Conservation (phyloP, 495 filamentous ascomycete species). For the Poronia punctata region DNA sequence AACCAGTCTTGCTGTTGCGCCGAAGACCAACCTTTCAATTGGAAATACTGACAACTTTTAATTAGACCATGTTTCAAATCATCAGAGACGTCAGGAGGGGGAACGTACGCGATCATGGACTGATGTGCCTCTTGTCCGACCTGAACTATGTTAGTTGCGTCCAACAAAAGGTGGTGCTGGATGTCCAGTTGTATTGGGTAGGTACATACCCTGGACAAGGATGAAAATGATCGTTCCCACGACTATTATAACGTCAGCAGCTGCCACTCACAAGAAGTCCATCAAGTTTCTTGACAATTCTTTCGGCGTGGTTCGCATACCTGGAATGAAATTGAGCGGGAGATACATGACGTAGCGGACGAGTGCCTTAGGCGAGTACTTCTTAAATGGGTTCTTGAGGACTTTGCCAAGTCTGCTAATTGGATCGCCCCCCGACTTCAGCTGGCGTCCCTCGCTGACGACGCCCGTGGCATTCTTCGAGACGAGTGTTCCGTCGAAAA, state of each 20-base stretch:
- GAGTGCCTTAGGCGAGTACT: conserved; percentile 57
- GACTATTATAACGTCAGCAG: conserved; percentile 46
- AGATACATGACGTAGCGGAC: conserved; percentile 70
- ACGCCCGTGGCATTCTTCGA: conserved; percentile 48
- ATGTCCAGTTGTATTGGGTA: background rate
- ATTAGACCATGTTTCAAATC: conserved; percentile 14
- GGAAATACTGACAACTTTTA: conserved; percentile 59
- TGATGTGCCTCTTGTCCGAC: conserved; percentile 32
- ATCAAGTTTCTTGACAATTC: background rate
- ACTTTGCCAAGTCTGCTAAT: conserved; percentile 68
- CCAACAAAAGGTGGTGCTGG: background rate
- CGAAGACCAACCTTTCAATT: conserved; percentile 73
- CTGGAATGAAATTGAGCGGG: conserved; percentile 87
- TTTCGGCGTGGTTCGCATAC: conserved; percentile 18
- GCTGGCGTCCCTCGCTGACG: conserved; percentile 63
- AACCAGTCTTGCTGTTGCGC: conserved; percentile 58
- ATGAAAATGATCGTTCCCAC: conserved; percentile 79
- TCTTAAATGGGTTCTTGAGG: conserved; percentile 59
- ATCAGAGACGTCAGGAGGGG: background rate
- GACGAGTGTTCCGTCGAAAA: conserved; percentile 78
- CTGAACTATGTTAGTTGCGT: conserved; percentile 19
- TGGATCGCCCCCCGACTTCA: conserved; percentile 54
- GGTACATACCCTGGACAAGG: conserved; percentile 56
- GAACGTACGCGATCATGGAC: conserved; percentile 29
- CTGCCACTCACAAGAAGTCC: conserved; percentile 1